Base-by-base conservation (phyloP, 2,329 filamentous ascomycete genomes). In the Pseudogymnoascus sp. region DNA sequence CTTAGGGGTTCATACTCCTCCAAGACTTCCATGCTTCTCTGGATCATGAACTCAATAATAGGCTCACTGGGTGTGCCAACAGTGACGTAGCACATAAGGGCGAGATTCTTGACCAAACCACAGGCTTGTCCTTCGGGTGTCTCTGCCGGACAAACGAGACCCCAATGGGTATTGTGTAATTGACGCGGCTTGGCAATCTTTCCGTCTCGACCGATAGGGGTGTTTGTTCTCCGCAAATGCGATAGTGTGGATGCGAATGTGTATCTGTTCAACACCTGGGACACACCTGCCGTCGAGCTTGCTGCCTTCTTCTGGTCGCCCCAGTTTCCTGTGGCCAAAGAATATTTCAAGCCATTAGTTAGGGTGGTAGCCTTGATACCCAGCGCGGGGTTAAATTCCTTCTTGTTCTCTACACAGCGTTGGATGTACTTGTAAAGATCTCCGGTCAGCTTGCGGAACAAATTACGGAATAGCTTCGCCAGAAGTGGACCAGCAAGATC, bases 241-340 rank as follows among this genome's bases (percentile, higher is more conserved):
- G 95, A 99, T 46, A 99, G 78, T 0, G 93, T 98, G 41, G 96
- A 99, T 14, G 95, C 88, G 73, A 97, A 99, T 0, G 96, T 98
- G 75, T 98, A 99, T 74, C 95, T 87, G 79, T 97, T 99, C 72
- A 99, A 79, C 78, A 99, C 96, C 78, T 99, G 95, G 59, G 93
- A 98, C 56, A 99, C 95, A 82, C 95, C 96, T 56, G 95, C 95
- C 67, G 96, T 98, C 1, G 93, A 91, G 70, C 89, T 93, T 70
- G 90, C 90, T 19, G 95, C 93, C 81, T 98, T 99, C 84, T 98
- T 99, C 80, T 99, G 95, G 69, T 99, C 95, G 72, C 95, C 96
- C 96, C 95, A 99, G 78, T 99, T 99, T 68, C 95, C 95, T 12
- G 95, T 99, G 26, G 95, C 93, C 66, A 99, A 82, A 61, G 95